Evolutionary conservation across 2,329 filamentous ascomycete genomes (phyloP).

Genomic region (Metarhizium brunneum): DNA sequence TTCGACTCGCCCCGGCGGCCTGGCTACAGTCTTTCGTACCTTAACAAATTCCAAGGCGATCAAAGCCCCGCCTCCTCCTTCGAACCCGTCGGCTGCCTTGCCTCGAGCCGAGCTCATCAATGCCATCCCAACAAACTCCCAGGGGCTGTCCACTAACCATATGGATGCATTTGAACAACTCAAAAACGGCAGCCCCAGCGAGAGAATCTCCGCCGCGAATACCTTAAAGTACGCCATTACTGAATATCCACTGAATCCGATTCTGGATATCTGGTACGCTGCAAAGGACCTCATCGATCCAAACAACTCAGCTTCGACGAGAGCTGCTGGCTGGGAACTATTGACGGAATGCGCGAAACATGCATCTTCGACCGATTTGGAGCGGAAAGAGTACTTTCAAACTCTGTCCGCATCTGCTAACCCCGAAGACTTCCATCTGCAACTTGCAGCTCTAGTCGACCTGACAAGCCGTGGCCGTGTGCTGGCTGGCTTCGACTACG

Average conservation of each 20-base stretch:
- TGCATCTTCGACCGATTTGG: conserved; percentile 52
- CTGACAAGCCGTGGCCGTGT: conserved; percentile 53
- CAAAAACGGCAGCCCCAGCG: conserved; percentile 39
- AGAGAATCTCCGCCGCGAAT: conserved; percentile 48
- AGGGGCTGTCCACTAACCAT: conserved; percentile 41
- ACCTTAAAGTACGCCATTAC: conserved; percentile 46
- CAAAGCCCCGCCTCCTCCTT: conserved; percentile 38
- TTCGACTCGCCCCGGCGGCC: conserved; percentile 43
- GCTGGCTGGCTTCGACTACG: conserved; percentile 58
- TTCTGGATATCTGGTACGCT: conserved; percentile 56
- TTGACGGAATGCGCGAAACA: conserved; percentile 57
- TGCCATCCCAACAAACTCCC: conserved; percentile 27
- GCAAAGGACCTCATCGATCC: conserved; percentile 56
- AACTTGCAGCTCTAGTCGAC: conserved; percentile 53
- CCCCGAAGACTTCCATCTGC: conserved; percentile 55
- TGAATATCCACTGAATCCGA: conserved; percentile 49
- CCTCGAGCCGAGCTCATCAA: conserved; percentile 37
- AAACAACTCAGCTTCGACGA: conserved; percentile 41
- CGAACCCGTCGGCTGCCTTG: conserved; percentile 26
- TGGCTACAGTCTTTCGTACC: conserved; percentile 56
- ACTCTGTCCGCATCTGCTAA: conserved; percentile 47
- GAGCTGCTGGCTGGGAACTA: conserved; percentile 55
- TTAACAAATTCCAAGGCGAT: conserved; percentile 46
- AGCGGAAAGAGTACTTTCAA: conserved; percentile 57
- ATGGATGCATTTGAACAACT: conserved; percentile 46